These are phyloP conservation scores for Xerocomus amazonicus DNA, from an alignment of 1,284 basidiomycete species.

Conservation along the genomic window DNA sequence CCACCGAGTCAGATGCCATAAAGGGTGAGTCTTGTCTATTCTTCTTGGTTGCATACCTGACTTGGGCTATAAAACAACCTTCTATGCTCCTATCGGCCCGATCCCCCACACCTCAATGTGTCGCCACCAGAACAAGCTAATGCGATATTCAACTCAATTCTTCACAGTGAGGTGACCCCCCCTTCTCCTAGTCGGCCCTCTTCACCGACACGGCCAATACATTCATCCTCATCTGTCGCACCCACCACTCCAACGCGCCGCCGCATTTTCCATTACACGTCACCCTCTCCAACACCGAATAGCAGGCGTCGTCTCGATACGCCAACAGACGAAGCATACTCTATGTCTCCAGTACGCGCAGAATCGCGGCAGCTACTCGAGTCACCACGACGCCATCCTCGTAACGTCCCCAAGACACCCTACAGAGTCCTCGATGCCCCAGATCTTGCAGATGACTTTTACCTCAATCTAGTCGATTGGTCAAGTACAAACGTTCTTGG, in stretches of 20 bases:
- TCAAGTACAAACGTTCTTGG: constrained; percentile 91
- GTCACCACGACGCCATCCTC: constrained; percentile 76
- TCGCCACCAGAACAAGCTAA: constrained; percentile 67
- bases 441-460: constrained; percentile 96
- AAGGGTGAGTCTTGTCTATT: constrained; percentile 48
- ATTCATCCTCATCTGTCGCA: constrained; percentile 35
- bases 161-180: constrained; percentile 73
- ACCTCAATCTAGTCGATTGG: constrained; percentile 98
- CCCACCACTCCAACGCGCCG: constrained; percentile 64
- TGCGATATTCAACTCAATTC: constrained; percentile 66
- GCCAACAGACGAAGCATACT: constrained; percentile 82
- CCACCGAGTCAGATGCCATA: constrained; percentile 72
- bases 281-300: constrained; percentile 52
- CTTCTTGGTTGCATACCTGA: not conserved
- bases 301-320: constrained; percentile 59
- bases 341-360: constrained; percentile 84
- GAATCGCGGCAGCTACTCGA: constrained; percentile 83
- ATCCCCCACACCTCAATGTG: constrained; percentile 2
- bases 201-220: constrained; percentile 55
- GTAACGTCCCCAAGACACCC: constrained; percentile 90
- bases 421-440: constrained; percentile 98
- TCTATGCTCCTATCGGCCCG: constrained; percentile 2
- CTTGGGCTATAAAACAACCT: not conserved
- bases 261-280: constrained; percentile 66
- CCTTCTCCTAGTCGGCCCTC: constrained; percentile 55